Evolutionary conservation across 2,329 filamentous ascomycete genomes (phyloP).

Genomic region (Paramyrothecium sp.): DNA sequence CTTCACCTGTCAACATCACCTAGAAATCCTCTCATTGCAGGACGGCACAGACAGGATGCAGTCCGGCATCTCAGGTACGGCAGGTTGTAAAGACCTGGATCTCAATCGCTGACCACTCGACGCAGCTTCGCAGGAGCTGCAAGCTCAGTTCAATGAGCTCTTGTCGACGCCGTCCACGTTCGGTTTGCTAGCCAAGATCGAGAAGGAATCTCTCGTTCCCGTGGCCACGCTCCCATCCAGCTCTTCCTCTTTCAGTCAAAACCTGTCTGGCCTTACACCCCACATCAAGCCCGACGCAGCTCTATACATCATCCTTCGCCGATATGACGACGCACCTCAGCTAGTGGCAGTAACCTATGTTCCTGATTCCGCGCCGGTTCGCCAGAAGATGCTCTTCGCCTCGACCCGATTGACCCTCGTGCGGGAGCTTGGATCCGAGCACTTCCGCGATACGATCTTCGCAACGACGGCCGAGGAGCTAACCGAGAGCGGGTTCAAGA

Average conservation of each 20-base stretch:
- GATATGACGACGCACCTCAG: slow-evolving; percentile 54
- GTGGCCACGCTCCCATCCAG: slow-evolving; percentile 51
- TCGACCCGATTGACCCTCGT: slow-evolving; percentile 73
- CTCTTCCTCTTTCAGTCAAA: slow-evolving; percentile 57
- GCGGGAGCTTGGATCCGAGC: slow-evolving; percentile 73
- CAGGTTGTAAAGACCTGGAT: not conserved
- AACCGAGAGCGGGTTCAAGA: slow-evolving; percentile 66
- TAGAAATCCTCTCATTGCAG: not conserved
- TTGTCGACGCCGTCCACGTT: slow-evolving; percentile 58
- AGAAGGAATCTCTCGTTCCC: slow-evolving; percentile 66
- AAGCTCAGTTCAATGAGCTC: slow-evolving; percentile 69
- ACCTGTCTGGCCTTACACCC: slow-evolving; percentile 60
- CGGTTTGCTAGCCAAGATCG: slow-evolving; percentile 70
- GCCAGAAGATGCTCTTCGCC: slow-evolving; percentile 85
- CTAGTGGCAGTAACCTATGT: slow-evolving; percentile 76
- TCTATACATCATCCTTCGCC: slow-evolving; percentile 73
- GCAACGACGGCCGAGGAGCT: slow-evolving; percentile 69
- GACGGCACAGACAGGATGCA: slow-evolving; percentile 56
- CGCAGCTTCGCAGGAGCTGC: slow-evolving; percentile 74
- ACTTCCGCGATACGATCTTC: slow-evolving; percentile 76
- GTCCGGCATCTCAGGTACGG: slow-evolving; percentile 72
- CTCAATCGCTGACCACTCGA: not conserved
- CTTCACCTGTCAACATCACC: too few species aligned
- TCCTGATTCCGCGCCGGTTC: slow-evolving; percentile 73
- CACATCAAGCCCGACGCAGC: slow-evolving; percentile 66